phyloP scores from a whole-genome alignment of 2,329 filamentous ascomycete genomes.

The Grosmannia serpens region DNA sequence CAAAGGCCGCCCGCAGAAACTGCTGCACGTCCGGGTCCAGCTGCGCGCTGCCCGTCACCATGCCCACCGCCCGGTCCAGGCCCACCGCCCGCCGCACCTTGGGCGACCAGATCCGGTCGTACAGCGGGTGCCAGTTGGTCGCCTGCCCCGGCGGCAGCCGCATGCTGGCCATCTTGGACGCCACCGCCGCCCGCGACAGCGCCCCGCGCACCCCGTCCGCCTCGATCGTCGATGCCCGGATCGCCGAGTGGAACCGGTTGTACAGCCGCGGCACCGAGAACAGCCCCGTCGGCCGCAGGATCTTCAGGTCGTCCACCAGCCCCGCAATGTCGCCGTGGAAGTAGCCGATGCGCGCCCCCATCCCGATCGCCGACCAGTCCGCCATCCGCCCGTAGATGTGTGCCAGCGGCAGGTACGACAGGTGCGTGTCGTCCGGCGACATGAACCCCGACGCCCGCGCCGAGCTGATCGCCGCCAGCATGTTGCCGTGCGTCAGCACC shows the following conservation, averaged over 20 bases:
- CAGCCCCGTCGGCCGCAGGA: slow-evolving; percentile 71
- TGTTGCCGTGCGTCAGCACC: slow-evolving; percentile 69
- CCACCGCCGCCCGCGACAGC: slow-evolving; percentile 68
- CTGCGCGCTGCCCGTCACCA: slow-evolving; percentile 84
- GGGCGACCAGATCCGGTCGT: slow-evolving; percentile 80
- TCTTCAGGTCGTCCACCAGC: slow-evolving; percentile 82
- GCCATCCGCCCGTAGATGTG: slow-evolving; percentile 86
- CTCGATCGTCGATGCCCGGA: slow-evolving; percentile 69
- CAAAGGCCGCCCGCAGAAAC: slow-evolving; percentile 77
- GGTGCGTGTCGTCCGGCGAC: slow-evolving; percentile 45
- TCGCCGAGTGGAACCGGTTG: slow-evolving; percentile 78
- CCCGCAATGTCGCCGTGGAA: slow-evolving; percentile 86
- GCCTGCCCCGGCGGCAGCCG: slow-evolving; percentile 60
- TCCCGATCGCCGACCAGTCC: slow-evolving; percentile 64
- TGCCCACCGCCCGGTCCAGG: slow-evolving; percentile 56
- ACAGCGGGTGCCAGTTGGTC: slow-evolving; percentile 67
- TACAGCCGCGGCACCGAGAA: slow-evolving; percentile 84
- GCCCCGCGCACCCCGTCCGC: slow-evolving; percentile 69
- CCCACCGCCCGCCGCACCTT: slow-evolving; percentile 80
- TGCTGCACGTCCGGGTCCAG: slow-evolving; percentile 80
- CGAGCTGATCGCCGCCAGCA: slow-evolving; percentile 58
- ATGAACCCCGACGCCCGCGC: slow-evolving; percentile 45
- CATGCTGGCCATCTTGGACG: slow-evolving; percentile 69
- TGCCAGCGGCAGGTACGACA: slow-evolving; percentile 86
- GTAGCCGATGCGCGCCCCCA: slow-evolving; percentile 70